A percentile compares a stretch with the other conserved stretches of the same genome.
Conservation (phyloP, 2,329 filamentous ascomycete species). For the Venturia carpophila region DNA sequence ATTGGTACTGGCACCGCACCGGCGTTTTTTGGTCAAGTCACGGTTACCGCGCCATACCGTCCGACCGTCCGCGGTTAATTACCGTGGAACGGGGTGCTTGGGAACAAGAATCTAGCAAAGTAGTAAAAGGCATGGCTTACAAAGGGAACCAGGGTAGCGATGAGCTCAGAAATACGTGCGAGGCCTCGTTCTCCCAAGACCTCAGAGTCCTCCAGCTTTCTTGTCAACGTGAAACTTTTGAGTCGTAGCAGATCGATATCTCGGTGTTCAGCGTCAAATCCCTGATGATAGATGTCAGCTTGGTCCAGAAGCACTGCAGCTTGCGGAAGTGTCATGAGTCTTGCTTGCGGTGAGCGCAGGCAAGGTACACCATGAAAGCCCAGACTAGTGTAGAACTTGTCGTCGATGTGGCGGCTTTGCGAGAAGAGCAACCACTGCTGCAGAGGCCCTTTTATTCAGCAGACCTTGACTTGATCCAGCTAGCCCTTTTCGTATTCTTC, state of each 20-base stretch:
- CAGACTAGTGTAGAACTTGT: slow-evolving; percentile 6
- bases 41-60: slow-evolving; percentile 1
- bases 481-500: slow-evolving; percentile 6
- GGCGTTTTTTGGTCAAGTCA: slow-evolving; percentile 6
- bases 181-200: slow-evolving; percentile 56
- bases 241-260: slow-evolving; percentile 77
- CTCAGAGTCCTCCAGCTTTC: slow-evolving; percentile 55
- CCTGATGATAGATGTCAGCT: slow-evolving; percentile 41
- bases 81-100: background rate
- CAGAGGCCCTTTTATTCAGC: slow-evolving; percentile 1
- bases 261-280: slow-evolving; percentile 63
- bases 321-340: background rate
- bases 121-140: slow-evolving; percentile 49
- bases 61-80: slow-evolving; percentile 2
- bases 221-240: slow-evolving; percentile 67
- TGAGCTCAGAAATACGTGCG: slow-evolving; percentile 55
- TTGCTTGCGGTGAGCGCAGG: slow-evolving; percentile 10
- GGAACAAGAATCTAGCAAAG: background rate
- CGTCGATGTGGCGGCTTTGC: slow-evolving; percentile 1
- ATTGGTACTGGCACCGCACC: slow-evolving; percentile 6
- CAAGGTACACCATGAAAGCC: slow-evolving; percentile 12
- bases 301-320: background rate
- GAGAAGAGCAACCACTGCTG: background rate
- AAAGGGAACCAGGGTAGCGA: slow-evolving; percentile 67
- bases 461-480: background rate